phyloP scores from a whole-genome alignment of 169 alveolate genomes.

The Cryptosporidium ubiquitum region DNA sequence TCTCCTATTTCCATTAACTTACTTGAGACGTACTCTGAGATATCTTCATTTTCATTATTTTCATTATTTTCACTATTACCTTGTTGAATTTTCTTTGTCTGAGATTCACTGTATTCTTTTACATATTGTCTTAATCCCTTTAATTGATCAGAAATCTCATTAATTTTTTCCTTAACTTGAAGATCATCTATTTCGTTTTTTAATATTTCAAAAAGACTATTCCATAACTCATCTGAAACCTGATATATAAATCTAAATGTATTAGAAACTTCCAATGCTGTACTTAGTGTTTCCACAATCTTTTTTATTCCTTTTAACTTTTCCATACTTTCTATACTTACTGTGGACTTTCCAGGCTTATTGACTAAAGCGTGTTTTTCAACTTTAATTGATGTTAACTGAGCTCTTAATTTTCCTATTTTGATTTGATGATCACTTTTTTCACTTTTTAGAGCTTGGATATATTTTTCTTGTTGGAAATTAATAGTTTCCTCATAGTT shows the following conservation, averaged over 20 bases:
- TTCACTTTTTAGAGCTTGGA: neutral
- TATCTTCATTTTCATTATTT: constrained; percentile 11
- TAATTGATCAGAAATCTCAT: neutral
- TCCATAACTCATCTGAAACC: constrained; percentile 61
- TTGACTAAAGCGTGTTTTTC: constrained; percentile 15
- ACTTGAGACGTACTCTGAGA: constrained; percentile 39
- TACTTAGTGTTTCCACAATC: constrained; percentile 14
- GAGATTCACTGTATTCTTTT: constrained; percentile 23
- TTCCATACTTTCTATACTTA: neutral
- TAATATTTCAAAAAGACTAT: neutral
- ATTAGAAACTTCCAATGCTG: constrained; percentile 53
- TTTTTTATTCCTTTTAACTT: neutral
- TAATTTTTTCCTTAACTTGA: constrained; percentile 9
- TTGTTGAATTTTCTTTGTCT: neutral
- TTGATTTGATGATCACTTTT: neutral
- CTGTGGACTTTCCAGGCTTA: neutral
- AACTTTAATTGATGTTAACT: constrained; percentile 9
- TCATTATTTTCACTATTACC: neutral
- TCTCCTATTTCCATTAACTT: constrained; percentile 58
- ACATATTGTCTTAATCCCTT: constrained; percentile 39
- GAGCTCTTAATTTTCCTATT: constrained; percentile 45
- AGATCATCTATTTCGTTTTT: neutral
- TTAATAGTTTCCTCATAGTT: neutral
- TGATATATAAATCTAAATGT: constrained; percentile 54
- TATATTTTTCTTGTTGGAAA: neutral